phyloP scores from a whole-genome alignment of 176 grass and related monocot species.

The Pharus latifolius region DNA sequence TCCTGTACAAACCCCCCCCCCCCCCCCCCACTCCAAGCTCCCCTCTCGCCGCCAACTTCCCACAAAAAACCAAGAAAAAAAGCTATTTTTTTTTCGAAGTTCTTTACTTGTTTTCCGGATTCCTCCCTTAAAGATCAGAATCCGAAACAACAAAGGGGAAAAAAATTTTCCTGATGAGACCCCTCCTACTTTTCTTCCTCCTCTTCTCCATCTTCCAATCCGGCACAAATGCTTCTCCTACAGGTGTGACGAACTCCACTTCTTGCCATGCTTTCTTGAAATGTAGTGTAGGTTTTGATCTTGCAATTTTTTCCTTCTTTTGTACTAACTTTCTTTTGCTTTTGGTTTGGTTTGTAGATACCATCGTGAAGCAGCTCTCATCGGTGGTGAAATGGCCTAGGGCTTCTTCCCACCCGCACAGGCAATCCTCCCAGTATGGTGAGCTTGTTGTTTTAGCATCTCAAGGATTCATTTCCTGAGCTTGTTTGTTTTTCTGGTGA shows the following conservation, averaged over 20 bases:
- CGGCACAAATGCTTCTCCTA: constrained; percentile 20
- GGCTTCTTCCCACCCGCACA: constrained; percentile 21
- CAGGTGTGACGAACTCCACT: constrained; percentile 15
- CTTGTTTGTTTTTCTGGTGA: neutral
- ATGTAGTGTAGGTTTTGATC: neutral
- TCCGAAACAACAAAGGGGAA: no score
- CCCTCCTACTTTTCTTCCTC: constrained; percentile 14
- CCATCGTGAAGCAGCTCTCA: constrained; percentile 71
- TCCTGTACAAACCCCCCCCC: no score
- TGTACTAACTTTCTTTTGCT: neutral
- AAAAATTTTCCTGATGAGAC: constrained; percentile 21
- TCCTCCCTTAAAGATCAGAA: neutral
- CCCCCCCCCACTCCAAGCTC: neutral
- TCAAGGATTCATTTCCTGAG: no score
- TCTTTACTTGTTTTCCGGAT: no score
- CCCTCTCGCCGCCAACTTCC: neutral
- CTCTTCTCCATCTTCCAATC: constrained; percentile 11
- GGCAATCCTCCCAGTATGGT: constrained; percentile 39
- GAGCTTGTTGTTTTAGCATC: neutral
- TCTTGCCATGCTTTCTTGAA: neutral
- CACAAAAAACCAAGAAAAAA: neutral
- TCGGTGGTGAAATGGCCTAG: constrained; percentile 77
- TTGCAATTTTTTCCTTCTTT: neutral
- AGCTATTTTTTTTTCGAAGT: neutral
- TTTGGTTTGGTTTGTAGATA: constrained; percentile 27